Evolutionary conservation across 257 asterid genomes (phyloP).

Genomic region (Henckelia pumila): DNA sequence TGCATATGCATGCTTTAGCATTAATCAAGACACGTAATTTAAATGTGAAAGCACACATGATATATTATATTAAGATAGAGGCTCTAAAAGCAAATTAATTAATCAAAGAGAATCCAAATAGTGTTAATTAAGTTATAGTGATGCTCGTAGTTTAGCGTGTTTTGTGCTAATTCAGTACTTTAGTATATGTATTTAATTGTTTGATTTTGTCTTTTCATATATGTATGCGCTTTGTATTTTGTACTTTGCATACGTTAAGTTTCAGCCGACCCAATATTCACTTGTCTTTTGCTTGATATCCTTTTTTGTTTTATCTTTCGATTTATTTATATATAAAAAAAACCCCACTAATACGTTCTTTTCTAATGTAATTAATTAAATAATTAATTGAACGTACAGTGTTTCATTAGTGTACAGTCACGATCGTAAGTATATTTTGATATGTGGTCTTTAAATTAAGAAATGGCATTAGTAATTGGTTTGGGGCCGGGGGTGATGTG

Average conservation of each 20-base stretch:
- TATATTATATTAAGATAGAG: too few species aligned
- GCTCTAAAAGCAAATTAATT: too few species aligned
- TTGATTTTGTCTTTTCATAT: not conserved
- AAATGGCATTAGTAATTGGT: too few species aligned
- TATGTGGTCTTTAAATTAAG: not conserved
- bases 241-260: not conserved
- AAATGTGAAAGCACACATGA: too few species aligned
- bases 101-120: too few species aligned
- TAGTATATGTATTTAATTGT: not conserved
- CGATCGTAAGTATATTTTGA: not conserved
- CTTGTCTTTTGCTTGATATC: not conserved
- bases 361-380: too few species aligned
- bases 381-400: not conserved
- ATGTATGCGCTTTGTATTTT: too few species aligned
- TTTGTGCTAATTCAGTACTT: not conserved
- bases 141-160: too few species aligned
- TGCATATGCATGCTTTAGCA: too few species aligned
- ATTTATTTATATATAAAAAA: too few species aligned
- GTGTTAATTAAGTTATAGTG: not conserved
- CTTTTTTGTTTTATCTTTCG: too few species aligned
- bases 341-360: not conserved
- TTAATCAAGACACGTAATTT: too few species aligned
- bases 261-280: not conserved
- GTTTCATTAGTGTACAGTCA: not conserved
- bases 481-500: constrained; percentile 21